phyloP scores from a whole-genome alignment of 2,329 filamentous ascomycete species.

The Diaporthe humulicola region DNA sequence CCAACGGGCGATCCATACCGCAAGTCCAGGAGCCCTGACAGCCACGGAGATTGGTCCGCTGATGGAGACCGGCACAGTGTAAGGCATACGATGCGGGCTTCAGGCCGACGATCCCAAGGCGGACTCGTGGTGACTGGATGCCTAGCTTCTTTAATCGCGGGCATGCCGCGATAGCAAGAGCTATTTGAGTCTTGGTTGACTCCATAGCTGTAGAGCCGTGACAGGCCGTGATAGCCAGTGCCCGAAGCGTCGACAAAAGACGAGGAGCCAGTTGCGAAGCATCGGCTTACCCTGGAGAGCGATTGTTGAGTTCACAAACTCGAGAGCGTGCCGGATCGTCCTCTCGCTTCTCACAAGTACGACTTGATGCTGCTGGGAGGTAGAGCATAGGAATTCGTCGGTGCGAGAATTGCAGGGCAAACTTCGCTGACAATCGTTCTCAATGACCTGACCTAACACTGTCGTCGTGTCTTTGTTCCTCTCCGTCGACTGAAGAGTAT shows the following conservation, averaged over 20 bases:
- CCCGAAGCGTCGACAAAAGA: not conserved
- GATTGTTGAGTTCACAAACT: not conserved
- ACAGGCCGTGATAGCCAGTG: not conserved
- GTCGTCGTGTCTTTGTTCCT: not conserved
- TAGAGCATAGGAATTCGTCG: not conserved
- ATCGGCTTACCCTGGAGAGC: not conserved
- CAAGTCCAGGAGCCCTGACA: not conserved
- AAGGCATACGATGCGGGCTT: constrained; percentile 9
- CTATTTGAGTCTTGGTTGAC: constrained; percentile 15
- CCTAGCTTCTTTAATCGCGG: constrained; percentile 22
- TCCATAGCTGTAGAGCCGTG: constrained; percentile 8
- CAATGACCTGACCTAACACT: not conserved
- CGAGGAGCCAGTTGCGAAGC: not conserved
- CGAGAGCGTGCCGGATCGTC: too few species aligned
- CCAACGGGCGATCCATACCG: constrained; percentile 18
- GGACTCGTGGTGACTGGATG: constrained; percentile 8
- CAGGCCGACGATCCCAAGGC: constrained; percentile 31
- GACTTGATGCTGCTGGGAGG: not conserved
- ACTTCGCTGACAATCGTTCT: not conserved
- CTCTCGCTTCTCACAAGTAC: not conserved
- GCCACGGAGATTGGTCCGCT: constrained; percentile 31
- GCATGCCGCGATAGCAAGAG: constrained; percentile 20
- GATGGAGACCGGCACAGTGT: constrained; percentile 35
- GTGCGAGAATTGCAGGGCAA: not conserved
- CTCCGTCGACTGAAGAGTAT: not conserved